Evolutionary conservation across 2,329 filamentous ascomycete genomes (phyloP).

Genomic region (Cladosporium austrohemisphaericum): DNA sequence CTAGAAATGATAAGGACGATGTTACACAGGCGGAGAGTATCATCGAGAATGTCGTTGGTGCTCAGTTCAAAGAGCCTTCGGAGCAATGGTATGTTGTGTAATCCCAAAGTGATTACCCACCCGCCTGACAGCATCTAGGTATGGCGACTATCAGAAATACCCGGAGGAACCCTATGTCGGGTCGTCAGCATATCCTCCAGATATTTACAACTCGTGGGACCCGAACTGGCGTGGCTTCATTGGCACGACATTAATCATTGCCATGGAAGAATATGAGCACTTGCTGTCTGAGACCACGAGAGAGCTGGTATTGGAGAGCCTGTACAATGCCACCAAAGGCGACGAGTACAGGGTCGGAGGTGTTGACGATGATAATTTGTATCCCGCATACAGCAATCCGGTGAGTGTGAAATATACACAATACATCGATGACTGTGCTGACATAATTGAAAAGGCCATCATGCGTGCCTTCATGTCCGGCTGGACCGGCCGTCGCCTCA

Average conservation of each 20-base stretch:
- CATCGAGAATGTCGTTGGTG: constrained; percentile 51
- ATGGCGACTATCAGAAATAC: constrained; percentile 51
- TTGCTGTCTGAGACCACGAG: constrained; percentile 42
- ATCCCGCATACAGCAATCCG: constrained; percentile 59
- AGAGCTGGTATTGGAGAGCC: constrained; percentile 48
- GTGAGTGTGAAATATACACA: neutral
- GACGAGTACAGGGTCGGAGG: constrained; percentile 61
- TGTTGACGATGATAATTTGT: constrained; percentile 58
- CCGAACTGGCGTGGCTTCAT: constrained; percentile 64
- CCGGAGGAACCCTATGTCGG: constrained; percentile 58
- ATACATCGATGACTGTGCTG: neutral
- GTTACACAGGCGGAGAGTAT: constrained; percentile 51
- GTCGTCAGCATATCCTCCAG: constrained; percentile 45
- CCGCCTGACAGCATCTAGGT: constrained; percentile 33
- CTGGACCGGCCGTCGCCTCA: constrained; percentile 54
- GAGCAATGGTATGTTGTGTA: constrained; percentile 49
- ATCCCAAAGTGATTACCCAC: neutral
- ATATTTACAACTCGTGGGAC: constrained; percentile 58
- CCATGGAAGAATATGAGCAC: constrained; percentile 55
- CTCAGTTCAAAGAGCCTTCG: constrained; percentile 50
- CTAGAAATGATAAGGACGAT: constrained; percentile 51
- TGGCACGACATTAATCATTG: constrained; percentile 56
- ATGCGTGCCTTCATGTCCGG: constrained; percentile 61
- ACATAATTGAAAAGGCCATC: too few relatives aligned
- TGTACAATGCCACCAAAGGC: constrained; percentile 55